Evolutionary conservation across 2,329 filamentous ascomycete genomes (phyloP).

Genomic region (Pseudopyricularia javanii): DNA sequence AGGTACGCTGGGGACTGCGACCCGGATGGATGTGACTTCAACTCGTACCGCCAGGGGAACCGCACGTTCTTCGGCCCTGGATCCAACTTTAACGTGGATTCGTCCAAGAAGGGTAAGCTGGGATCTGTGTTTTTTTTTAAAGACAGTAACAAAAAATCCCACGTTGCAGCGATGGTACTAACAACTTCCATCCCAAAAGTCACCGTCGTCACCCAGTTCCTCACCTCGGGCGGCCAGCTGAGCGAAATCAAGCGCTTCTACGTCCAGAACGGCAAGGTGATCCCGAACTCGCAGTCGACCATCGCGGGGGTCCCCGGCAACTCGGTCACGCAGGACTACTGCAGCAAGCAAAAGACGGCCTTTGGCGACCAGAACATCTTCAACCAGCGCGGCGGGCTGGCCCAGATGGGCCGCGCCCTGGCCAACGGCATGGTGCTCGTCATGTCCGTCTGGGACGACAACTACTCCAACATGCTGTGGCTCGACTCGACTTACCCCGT

Average conservation of each 20-base stretch:
- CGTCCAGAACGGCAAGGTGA: constrained; percentile 47
- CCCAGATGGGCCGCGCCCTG: constrained; percentile 37
- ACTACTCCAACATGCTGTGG: constrained; percentile 61
- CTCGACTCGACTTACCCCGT: constrained; percentile 55
- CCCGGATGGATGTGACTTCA: constrained; percentile 60
- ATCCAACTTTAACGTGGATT: constrained; percentile 38
- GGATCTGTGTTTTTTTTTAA: neutral
- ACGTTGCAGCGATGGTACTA: too few species aligned
- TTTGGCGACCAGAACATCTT: constrained; percentile 45
- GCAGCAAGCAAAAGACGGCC: constrained; percentile 41
- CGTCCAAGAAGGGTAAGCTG: constrained; percentile 27
- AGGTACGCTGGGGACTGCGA: constrained; percentile 54
- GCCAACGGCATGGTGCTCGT: constrained; percentile 32
- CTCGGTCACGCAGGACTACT: constrained; percentile 45
- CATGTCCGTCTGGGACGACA: constrained; percentile 50
- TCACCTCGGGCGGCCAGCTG: constrained; percentile 28
- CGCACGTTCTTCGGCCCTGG: constrained; percentile 48
- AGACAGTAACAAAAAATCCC: too few species aligned
- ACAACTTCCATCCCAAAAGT: constrained; percentile 15
- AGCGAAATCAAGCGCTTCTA: constrained; percentile 49
- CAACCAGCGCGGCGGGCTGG: constrained; percentile 41
- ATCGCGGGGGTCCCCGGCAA: constrained; percentile 26
- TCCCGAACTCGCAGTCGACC: constrained; percentile 36
- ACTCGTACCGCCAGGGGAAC: constrained; percentile 55
- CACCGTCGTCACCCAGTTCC: constrained; percentile 58